A percentile compares a stretch with the other conserved stretches of the same genome.
Evolutionary conservation across 352 stramenopile genomes (phyloP).

Genomic region (Globisporangium cylindrosporum): DNA sequence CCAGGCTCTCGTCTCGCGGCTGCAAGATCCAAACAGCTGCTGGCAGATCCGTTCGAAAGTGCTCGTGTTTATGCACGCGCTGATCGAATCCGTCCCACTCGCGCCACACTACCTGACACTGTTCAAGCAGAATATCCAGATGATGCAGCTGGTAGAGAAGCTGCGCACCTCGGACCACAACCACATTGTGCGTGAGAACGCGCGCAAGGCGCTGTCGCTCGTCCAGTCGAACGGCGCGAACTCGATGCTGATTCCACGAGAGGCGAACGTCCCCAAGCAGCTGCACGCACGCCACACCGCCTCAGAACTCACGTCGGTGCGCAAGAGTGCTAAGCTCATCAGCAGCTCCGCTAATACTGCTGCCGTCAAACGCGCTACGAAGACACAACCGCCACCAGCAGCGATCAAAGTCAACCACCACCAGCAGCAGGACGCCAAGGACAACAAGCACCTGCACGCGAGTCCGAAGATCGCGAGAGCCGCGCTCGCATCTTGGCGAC

Average conservation of each 20-base stretch:
- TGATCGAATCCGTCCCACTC: constrained; percentile 46
- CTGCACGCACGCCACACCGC: constrained; percentile 18
- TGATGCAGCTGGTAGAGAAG: constrained; percentile 34
- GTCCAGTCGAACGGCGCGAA: constrained; percentile 48
- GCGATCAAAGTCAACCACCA: constrained; percentile 23
- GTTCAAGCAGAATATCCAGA: constrained; percentile 22
- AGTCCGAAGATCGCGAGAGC: constrained; percentile 44
- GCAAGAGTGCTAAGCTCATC: background rate
- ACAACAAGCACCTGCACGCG: constrained; percentile 16
- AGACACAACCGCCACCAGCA: constrained; percentile 11
- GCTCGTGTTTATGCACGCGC: constrained; percentile 49
- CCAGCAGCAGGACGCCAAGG: constrained; percentile 3
- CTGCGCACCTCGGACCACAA: constrained; percentile 37
- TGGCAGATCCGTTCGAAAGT: constrained; percentile 60
- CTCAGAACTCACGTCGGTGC: constrained; percentile 7
- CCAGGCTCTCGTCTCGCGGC: constrained; percentile 29
- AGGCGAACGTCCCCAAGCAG: constrained; percentile 15
- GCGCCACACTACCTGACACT: constrained; percentile 27
- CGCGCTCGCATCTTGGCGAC: constrained; percentile 37
- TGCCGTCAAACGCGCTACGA: constrained; percentile 17
- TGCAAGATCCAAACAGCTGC: constrained; percentile 31
- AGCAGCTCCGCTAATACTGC: background rate
- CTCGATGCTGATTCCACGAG: constrained; percentile 32
- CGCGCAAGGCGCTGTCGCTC: constrained; percentile 53
- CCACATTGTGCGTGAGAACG: constrained; percentile 42